Conservation (phyloP, 148 eudicot species). For the Rhododendron henanense region DNA sequence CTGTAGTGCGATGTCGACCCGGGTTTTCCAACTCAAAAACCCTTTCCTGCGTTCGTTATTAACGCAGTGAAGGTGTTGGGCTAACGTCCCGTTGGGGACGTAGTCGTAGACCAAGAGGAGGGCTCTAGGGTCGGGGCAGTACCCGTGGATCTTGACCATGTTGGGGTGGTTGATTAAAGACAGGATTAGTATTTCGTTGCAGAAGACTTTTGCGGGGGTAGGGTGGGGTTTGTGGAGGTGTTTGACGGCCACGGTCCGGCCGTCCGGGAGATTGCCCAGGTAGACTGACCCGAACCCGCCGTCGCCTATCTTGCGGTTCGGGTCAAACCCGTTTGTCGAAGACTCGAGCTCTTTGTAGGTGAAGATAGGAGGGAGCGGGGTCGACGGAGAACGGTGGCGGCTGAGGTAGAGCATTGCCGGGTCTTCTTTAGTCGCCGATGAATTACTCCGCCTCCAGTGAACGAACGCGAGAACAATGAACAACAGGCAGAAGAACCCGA, state of each 20-base stretch:
- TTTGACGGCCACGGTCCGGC: conserved; percentile 64
- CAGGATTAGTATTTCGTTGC: conserved; percentile 76
- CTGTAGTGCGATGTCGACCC: conserved; percentile 77
- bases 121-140: conserved; percentile 89
- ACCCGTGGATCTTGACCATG: conserved; percentile 79
- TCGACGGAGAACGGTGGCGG: conserved; percentile 63
- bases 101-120: conserved; percentile 75
- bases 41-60: conserved; percentile 29
- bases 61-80: conserved; percentile 67
- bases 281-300: conserved; percentile 90
- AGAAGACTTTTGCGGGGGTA: conserved; percentile 54
- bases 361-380: conserved; percentile 75
- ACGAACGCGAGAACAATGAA: conserved; percentile 22
- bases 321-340: conserved; percentile 76
- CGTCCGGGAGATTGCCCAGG: conserved; percentile 56
- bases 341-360: conserved; percentile 77
- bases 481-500: conserved; percentile 32
- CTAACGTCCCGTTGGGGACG: conserved; percentile 72
- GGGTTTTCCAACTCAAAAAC: conserved; percentile 46
- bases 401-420: conserved; percentile 53
- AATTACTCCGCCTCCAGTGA: conserved; percentile 18
- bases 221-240: conserved; percentile 54
- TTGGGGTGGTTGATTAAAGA: conserved; percentile 78
- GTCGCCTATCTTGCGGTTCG: conserved; percentile 71
- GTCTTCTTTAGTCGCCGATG: conserved; percentile 30